Base-by-base conservation (phyloP, 768 basidiomycete genomes). In the Trametes elegans region DNA sequence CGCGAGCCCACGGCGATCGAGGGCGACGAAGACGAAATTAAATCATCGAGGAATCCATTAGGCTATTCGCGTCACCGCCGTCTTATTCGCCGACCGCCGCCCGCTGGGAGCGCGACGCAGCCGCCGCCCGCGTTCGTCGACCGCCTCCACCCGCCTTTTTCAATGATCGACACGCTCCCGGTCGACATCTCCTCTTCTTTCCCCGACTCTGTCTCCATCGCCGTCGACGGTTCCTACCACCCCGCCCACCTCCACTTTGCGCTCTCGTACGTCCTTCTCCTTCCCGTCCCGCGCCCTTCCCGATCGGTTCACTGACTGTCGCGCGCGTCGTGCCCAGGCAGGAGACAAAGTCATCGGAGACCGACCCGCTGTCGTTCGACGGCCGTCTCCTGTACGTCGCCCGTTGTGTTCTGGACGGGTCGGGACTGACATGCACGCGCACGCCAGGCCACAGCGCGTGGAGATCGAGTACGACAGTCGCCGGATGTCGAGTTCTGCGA, bases 401-500 rank as follows among this genome's bases (percentile, higher is more conserved):
- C 34, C 18, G 14, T 19, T 13, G 3, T 43, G 21, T 32, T 50
- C 24, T 46, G 21, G 57, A 43, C 43, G n/a, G 7, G 16, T 39
- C 31, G 29, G 21, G 28, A 36, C 32, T 78, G 60, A 38, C 31
- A 32, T 24, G 43, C 43, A 23, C 44, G 36, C 21, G 43, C 62
- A 55, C 39, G 51, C 49, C 66, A 77, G 75, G 64, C 64, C 73
- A 56, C 66, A 73, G 46, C 73, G 78, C 41, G 62, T 76, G 58
- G 82, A 79, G 69, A 64, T 81, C 59, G 82, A 82, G 70, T 83
- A 87, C 80, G 68, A 76, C 58, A 67, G 69, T 32, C 79, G 88
- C 66, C 85, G 88, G 66, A 90, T 91, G 89, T 90, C 89, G 70
- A 78, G 80, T 68, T 88, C 85, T 60, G 84, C 83, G 46, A 78